Conservation (phyloP, 192 early-diverging fungal species). For the Coemansia aciculifera region DNA sequence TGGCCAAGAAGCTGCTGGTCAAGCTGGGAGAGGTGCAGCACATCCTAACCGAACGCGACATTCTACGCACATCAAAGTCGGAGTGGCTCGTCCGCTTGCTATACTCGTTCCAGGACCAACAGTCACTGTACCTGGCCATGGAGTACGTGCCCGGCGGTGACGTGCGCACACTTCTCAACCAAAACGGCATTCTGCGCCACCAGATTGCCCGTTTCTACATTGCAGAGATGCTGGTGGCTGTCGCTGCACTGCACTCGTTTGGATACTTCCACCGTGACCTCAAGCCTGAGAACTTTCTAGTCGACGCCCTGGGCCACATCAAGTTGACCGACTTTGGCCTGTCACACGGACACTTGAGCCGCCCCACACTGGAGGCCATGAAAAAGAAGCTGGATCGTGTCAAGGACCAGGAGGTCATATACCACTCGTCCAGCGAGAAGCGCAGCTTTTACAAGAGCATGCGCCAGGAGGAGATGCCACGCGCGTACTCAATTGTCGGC, state of each 20-base stretch:
- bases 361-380: conserved; percentile 51
- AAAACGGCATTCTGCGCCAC: conserved; percentile 71
- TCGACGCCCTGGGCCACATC: conserved; percentile 68
- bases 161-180: conserved; percentile 74
- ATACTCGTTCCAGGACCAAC: conserved; percentile 84
- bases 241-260: conserved; percentile 62
- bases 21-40: conserved; percentile 69
- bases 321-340: conserved; percentile 92
- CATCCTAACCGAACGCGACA: conserved; percentile 75
- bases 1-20: conserved; percentile 68
- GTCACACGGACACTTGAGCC: conserved; percentile 76
- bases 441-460: conserved; percentile 48
- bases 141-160: conserved; percentile 70
- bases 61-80: conserved; percentile 65
- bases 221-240: conserved; percentile 80
- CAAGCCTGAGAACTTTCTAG: conserved; percentile 56
- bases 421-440: conserved; percentile 54
- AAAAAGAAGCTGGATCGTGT: conserved; percentile 57
- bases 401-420: conserved; percentile 55
- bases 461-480: conserved; percentile 59
- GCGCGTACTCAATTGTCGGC: conserved; percentile 83
- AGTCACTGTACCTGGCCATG: conserved; percentile 77
- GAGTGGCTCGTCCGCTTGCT: conserved; percentile 88
- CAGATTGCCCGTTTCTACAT: conserved; percentile 83
- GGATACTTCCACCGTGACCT: conserved; percentile 56